Percentiles rank a stretch among this genome's conserved stretches.
Evolutionary conservation across 148 eudicot species (phyloP).

Genomic region (Linanthus parryae): DNA sequence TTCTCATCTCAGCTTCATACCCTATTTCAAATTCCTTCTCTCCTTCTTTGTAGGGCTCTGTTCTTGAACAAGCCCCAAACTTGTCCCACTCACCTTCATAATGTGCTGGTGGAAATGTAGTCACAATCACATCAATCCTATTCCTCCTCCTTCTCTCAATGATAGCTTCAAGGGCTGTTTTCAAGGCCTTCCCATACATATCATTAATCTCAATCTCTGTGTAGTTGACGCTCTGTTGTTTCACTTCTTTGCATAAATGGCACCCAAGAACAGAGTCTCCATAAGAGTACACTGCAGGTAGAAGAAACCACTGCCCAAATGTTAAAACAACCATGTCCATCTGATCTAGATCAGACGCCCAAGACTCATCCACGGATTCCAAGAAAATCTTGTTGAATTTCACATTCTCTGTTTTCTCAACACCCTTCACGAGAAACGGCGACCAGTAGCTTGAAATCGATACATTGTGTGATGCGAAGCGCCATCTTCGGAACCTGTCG

Average conservation of each 20-base stretch:
- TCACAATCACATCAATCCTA: constrained; percentile 45
- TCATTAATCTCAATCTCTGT: constrained; percentile 62
- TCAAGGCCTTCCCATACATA: constrained; percentile 59
- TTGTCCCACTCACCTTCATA: constrained; percentile 94
- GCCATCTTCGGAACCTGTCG: constrained; percentile 71
- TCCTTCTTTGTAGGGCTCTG: constrained; percentile 43
- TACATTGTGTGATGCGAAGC: constrained; percentile 53
- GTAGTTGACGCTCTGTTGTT: constrained; percentile 29
- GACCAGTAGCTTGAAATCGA: constrained; percentile 76
- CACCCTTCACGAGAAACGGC: constrained; percentile 71
- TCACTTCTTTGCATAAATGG: constrained; percentile 39
- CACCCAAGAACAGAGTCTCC: constrained; percentile 60
- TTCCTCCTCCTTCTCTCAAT: constrained; percentile 25
- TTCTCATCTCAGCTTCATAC: constrained; percentile 72
- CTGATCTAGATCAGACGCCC: constrained; percentile 62
- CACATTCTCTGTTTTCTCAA: constrained; percentile 42
- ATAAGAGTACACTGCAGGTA: constrained; percentile 56
- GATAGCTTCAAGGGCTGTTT: constrained; percentile 55
- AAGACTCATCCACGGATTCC: constrained; percentile 62
- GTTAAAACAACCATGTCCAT: constrained; percentile 78
- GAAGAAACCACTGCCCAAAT: constrained; percentile 87
- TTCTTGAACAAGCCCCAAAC: constrained; percentile 75
- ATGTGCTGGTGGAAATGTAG: constrained; percentile 83
- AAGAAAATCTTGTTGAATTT: constrained; percentile 47
- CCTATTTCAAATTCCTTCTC: constrained; percentile 56